A percentile compares a stretch with the other conserved stretches of the same genome.
Conservation (phyloP, 2,329 filamentous ascomycete species). For the Monascus ruber region DNA sequence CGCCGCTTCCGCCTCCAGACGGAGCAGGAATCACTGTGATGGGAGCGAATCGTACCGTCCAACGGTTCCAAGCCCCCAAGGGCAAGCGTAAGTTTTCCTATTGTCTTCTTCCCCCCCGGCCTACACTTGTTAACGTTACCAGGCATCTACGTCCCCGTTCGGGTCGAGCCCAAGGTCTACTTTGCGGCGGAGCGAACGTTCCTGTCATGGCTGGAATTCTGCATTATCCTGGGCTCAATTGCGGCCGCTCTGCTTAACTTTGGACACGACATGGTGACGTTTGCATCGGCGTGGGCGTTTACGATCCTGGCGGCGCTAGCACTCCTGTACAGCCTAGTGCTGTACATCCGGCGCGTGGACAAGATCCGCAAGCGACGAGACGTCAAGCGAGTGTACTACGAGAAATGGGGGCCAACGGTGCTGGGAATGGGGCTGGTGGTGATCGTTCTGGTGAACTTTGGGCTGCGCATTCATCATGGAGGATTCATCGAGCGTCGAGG, state of each 20-base stretch:
- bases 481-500: constrained; percentile 8
- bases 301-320: constrained; percentile 67
- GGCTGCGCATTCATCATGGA: constrained; percentile 55
- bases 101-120: background rate
- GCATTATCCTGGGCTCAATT: constrained; percentile 83
- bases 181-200: constrained; percentile 95
- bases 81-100: constrained; percentile 35
- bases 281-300: constrained; percentile 64
- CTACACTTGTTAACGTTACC: constrained; percentile 31
- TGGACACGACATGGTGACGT: constrained; percentile 48
- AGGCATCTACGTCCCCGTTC: constrained; percentile 89
- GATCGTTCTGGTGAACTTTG: constrained; percentile 71
- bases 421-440: constrained; percentile 63
- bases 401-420: constrained; percentile 70
- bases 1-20: constrained; percentile 26
- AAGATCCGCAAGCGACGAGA: constrained; percentile 73
- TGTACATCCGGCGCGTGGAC: constrained; percentile 79
- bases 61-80: constrained; percentile 47
- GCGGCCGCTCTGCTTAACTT: constrained; percentile 79
- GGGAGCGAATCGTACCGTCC: constrained; percentile 37
- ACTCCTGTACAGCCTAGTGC: constrained; percentile 68
- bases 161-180: constrained; percentile 95
- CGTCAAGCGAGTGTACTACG: constrained; percentile 69
- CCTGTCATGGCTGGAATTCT: constrained; percentile 94
- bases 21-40: constrained; percentile 27